Evolutionary conservation across 768 basidiomycete genomes (phyloP), one percentile per base, ranked within the genome.

Genomic region (Pisolithus albus): DNA sequence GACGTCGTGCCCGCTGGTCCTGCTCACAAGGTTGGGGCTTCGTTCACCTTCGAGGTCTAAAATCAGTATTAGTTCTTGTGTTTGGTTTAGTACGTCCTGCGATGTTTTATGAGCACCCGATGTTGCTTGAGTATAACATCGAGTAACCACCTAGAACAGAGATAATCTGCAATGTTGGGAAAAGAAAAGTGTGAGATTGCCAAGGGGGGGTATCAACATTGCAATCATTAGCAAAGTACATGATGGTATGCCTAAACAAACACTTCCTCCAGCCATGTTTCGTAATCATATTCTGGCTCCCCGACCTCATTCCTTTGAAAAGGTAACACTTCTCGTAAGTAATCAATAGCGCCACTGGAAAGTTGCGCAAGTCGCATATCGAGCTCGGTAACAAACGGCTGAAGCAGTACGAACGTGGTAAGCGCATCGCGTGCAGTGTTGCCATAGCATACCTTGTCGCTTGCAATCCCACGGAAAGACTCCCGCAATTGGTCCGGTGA

Each of bases 371-470:
- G 70, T 46, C 84, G 81, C 61, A 99, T 77, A 64, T 99, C 95
- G 32, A 96, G 72, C 68, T 98, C 95, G 7, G 94, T 95, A 32
- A 99, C 85, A 59, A 86, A 93, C 15, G 88, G 84, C 92, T 96
- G 70, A 55, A 63, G 49, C 41, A 51, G 11, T 32, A 24, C 49
- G 28, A 10, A 30, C 10, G 32, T 55, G 8, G 54, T 10, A 9
- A 15, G 34, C 5, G 11, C 11, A 13, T 34, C 13, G 34, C 34
- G 34, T 15, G 34, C 34, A 18, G 23, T 38, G 39, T 19, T 16
- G 10, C 41, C 8, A 42, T 4, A 30, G 55, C 75, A 28, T 49
- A 88, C 94, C 81, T 97, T 97, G 64, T 92, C 86, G 9, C 75
- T 79, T 1, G 94, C 92, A 15, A 96, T 88, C 3, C 88, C 88